Base-by-base conservation (phyloP, 2,329 filamentous ascomycete species). In the Chaetomiaceae sp. region DNA sequence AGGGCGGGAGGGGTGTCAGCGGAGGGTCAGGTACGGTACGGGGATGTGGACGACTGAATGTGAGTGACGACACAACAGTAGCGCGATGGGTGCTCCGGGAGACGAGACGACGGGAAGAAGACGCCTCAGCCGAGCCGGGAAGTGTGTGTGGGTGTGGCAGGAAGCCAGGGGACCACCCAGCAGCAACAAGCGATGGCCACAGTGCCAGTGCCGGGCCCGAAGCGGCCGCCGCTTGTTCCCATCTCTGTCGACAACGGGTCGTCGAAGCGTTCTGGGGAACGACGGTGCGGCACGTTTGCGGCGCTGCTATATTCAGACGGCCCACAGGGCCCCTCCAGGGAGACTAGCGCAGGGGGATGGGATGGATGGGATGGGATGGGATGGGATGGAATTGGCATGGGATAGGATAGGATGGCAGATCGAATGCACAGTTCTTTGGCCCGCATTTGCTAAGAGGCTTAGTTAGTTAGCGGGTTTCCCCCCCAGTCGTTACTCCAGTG, bases 241-340 rank as follows among this genome's bases (percentile, higher is more conserved):
- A 41, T 43, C 42, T 42, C 47, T 24, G 50, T 39, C 22, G 47
- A 52, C 48, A 46, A 42, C 41, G 42, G 46, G 20, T 47, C 41
- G 20, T 45, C 34, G 47, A 42, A 47, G 27, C 51, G 48, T 47
- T 45, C 46, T 49, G 49, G 48, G 47, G 51, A 47, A 47, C 47
- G 19, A 44, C 47, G 38, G 36, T 36, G 53, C 53, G 51, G 54
- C 54, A 54, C 42, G 50, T 41, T 29, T 48, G 51, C 54, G 52
- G 57, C 55, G 49, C 52, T 58, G 56, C 54, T 58, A 55, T 57
- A 53, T 56, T 56, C 47, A 57, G 52, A 57, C 48, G 52, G 46
- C 45, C 44, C 51, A 49, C 51, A 50, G 45, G 35, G 44, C 47
- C 48, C 34, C 29, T 47, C 38, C 38, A 39, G 49, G 18, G 45